Evolutionary conservation across 495 filamentous ascomycete genomes (phyloP), one percentile per base, ranked within the genome.

Genomic region (Niebla homalea): DNA sequence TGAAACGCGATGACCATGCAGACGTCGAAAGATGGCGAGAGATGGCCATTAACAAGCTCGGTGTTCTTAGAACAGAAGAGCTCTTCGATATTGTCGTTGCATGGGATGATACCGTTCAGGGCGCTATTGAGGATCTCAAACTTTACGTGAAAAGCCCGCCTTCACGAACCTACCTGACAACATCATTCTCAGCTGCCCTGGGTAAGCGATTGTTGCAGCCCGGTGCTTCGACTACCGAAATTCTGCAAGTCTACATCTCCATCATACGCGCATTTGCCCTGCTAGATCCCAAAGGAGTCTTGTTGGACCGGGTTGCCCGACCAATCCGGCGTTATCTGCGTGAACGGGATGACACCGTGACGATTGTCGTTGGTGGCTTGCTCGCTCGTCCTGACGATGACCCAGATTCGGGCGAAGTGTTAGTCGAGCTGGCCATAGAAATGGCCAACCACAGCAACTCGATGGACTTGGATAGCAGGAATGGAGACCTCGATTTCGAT

Each of bases 281-380:
- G n/a, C 70, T 99, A 12, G 92, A 99, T 58, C 81, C 87, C 4
- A 90, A 88, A 50, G 89, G 90, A 16, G 92, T 97, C 4, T 75
- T 97, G 5, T 71, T 99, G 8, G 84, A 90, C 60, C 80, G 89
- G 7, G 82, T 95, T 38, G 86, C 89, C 15, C 76, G 80, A 26
- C 80, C 84, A 1, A 81, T 99, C 49, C 85, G 89, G 37, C 66
- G 84, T 16, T 96, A 97, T 59, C 73, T 99, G 25, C 85, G 85
- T 46, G 84, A 87, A n/a, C 76, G 92, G n/a, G 87, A 94, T 42
- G 90, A 99, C 57, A 90, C 93, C 0, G 81, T 94, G 19, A 79
- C 79, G 47, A 83, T 87, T 21, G 87, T 99, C 49, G 86, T 96
- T 18, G 74, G 79, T 2, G 92, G 93, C 21, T 74, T 96, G 36